phyloP scores from a whole-genome alignment of 2,329 filamentous ascomycete genomes.

The Colletotrichum godetiae region DNA sequence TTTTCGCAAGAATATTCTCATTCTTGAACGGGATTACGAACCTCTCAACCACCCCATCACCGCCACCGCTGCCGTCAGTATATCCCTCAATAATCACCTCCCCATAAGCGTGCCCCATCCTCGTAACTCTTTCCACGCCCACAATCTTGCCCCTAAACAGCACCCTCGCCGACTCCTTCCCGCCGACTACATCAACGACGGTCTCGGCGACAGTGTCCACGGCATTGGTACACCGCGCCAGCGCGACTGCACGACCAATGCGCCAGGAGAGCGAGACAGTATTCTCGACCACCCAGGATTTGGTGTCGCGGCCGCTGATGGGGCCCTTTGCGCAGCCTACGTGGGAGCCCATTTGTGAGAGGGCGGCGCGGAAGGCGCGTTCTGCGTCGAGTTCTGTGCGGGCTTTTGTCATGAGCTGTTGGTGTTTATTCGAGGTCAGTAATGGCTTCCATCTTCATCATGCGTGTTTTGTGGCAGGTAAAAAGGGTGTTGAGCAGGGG shows the following conservation, averaged over 20 bases:
- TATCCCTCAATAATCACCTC: constrained; percentile 65
- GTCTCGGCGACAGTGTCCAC: constrained; percentile 65
- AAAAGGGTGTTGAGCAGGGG: too few relatives aligned
- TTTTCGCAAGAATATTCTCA: constrained; percentile 74
- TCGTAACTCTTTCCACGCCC: constrained; percentile 65
- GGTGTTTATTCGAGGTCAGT: not conserved
- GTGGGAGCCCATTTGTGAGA: constrained; percentile 66
- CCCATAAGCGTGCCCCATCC: constrained; percentile 69
- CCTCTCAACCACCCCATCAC: constrained; percentile 45
- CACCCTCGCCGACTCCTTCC: constrained; percentile 61
- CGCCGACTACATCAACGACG: constrained; percentile 69
- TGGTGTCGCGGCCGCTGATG: constrained; percentile 60
- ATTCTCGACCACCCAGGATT: constrained; percentile 62
- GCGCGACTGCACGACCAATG: constrained; percentile 57
- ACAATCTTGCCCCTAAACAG: constrained; percentile 73
- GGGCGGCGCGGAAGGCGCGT: constrained; percentile 60
- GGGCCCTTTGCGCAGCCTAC: constrained; percentile 61
- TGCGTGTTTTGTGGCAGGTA: too few relatives aligned
- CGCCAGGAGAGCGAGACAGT: constrained; percentile 43
- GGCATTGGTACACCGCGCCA: constrained; percentile 43
- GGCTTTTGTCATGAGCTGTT: constrained; percentile 57
- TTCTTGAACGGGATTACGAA: constrained; percentile 80
- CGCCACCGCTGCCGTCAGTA: not conserved
- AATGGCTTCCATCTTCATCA: not conserved
- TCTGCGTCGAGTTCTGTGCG: constrained; percentile 61